Base-by-base conservation (phyloP, 2,329 filamentous ascomycete genomes). In the Emydomyces testavorans region DNA sequence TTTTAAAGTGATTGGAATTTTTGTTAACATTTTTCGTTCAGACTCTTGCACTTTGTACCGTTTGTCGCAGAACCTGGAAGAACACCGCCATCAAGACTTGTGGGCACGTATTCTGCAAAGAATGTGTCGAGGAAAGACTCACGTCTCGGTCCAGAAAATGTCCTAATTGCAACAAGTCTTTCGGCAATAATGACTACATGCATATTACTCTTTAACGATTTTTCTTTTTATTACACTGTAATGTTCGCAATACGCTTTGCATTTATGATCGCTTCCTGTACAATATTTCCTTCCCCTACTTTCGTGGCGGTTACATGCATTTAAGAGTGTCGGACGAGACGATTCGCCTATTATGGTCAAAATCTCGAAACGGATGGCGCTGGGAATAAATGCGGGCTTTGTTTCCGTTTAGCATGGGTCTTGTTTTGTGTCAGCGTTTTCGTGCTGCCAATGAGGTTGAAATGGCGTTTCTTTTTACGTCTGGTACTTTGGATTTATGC, bases 21-120 rank as follows among this genome's bases (percentile, higher is more conserved):
- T 50, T 50, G 48, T 34, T 41, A 38, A 36, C 15, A 4, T 2
- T n/a, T 34, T 28, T 16, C 18, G n/a, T 50, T 1, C 58, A 86
- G 82, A 75, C 76, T 59, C 76, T 92, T 65, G 83, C 85, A 26
- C 79, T 94, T 44, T 98, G 92, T 71, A 86, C 87, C 8, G 85
- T 96, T 43, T 98, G 93, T 70, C 85, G 87, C 57, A 83, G 80
- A 60, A 86, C 90, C 56, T 89, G 95, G 71, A 96, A 96, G 67
- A 87, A 96, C 61, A 94, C 89, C 0, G 83, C 83, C 7, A 77
- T 98, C 64, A 93, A 92, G 69, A 88, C 85, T 0, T 98, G 92
- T 64, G 92, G 92, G 1, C 92, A 98, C 65, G 78, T 94, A 41
- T 94, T 96, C 66, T 98, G 92, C 75, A 82, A 82, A 60, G 76